Conservation (phyloP, 495 filamentous ascomycete genomes). For the Aspergillus sclerotioniger region DNA sequence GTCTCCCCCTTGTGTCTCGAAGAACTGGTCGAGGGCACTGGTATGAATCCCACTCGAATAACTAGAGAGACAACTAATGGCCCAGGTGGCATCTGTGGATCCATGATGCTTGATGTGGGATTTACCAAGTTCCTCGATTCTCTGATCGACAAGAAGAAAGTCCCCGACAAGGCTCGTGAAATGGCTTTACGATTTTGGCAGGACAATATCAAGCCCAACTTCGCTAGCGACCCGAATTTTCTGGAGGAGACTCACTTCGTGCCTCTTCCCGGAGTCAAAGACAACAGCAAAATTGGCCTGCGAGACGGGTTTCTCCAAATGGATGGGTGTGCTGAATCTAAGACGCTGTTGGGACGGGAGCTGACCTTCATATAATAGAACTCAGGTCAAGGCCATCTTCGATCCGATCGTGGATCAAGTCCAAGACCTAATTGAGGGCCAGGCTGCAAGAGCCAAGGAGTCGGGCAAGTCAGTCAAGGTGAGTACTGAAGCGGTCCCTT, state of each 20-base stretch:
- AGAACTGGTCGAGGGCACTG: constrained; percentile 31
- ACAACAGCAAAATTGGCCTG: constrained; percentile 4
- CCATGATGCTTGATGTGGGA: constrained; percentile 47
- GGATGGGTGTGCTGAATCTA: constrained; percentile 12
- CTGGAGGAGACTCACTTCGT: neutral
- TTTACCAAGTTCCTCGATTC: constrained; percentile 44
- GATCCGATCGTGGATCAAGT: constrained; percentile 57
- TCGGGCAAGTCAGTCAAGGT: constrained; percentile 15
- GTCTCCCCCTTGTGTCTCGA: constrained; percentile 7
- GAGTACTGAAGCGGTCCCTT: constrained; percentile 15
- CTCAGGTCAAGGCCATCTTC: constrained; percentile 50
- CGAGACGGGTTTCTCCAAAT: constrained; percentile 16
- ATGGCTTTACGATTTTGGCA: constrained; percentile 18
- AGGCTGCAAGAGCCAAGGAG: constrained; percentile 42
- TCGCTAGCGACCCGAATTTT: neutral
- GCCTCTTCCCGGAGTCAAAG: constrained; percentile 19
- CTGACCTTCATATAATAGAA: constrained; percentile 10
- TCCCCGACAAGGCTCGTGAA: constrained; percentile 7
- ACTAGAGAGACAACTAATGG: neutral
- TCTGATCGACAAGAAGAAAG: constrained; percentile 15
- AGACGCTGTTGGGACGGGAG: no score
- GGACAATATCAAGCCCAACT: constrained; percentile 23
- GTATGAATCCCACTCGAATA: neutral
- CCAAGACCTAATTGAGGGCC: constrained; percentile 55
- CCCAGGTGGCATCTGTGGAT: constrained; percentile 52